Percentiles rank a stretch among this genome's conserved stretches.
phyloP scores from a whole-genome alignment of 306 rosid species.

The Macrotyloma uniflorum region DNA sequence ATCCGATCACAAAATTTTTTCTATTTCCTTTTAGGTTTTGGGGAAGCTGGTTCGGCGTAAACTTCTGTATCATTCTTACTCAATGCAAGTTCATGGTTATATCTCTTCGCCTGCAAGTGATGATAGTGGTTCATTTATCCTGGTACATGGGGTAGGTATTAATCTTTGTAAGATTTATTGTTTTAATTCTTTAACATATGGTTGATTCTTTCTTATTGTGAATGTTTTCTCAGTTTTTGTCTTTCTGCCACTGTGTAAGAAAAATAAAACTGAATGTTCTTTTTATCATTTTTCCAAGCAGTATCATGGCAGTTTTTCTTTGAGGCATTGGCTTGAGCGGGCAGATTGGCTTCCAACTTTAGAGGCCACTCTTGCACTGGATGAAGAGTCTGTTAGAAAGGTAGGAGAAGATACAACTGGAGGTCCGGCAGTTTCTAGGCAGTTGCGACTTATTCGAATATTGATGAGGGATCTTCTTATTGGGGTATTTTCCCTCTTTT shows the following conservation, averaged over 20 bases:
- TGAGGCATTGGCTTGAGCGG: conserved; percentile 95
- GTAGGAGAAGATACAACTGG: conserved; percentile 90
- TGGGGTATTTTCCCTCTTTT: conserved; percentile 57
- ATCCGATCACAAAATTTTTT: conserved; percentile 17
- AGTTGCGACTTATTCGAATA: conserved; percentile 75
- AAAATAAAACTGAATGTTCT: not conserved
- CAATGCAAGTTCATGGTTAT: conserved; percentile 96
- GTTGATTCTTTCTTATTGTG: conserved; percentile 9
- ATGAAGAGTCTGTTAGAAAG: conserved; percentile 89
- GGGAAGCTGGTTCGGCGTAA: conserved; percentile 80
- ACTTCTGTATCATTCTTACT: conserved; percentile 92
- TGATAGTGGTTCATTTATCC: conserved; percentile 68
- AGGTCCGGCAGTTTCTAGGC: conserved; percentile 93
- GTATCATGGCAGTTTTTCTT: conserved; percentile 99
- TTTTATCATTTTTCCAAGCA: conserved; percentile 42
- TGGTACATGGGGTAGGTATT: conserved; percentile 88
- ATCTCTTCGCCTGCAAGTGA: conserved; percentile 64
- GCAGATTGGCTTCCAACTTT: conserved; percentile 99
- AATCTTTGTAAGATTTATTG: conserved; percentile 27
- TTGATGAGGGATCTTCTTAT: conserved; percentile 98
- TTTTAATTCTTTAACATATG: conserved; percentile 25
- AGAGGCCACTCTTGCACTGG: conserved; percentile 97
- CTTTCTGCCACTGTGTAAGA: not conserved
- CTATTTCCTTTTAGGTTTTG: conserved; percentile 61
- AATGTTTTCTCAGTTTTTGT: conserved; percentile 22